Base-by-base conservation (phyloP, 2,329 filamentous ascomycete species). In the Phyllosticta citrichinensis region DNA sequence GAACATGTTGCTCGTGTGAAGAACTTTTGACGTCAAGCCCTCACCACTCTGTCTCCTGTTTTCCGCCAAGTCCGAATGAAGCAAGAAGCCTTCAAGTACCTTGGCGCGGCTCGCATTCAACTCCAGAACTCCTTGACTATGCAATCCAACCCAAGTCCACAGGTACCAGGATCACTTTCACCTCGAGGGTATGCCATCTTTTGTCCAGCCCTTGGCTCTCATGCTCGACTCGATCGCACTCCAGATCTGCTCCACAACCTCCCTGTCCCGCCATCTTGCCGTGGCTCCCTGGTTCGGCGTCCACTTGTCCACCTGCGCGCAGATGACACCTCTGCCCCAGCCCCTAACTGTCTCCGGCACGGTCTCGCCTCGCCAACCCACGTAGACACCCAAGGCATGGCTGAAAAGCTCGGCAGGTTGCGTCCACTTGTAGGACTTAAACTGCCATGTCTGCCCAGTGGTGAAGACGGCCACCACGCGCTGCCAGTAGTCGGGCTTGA, bases 401-500 rank as follows among this genome's bases (percentile, higher is more conserved):
- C 86, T 85, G 78, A 99, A 99, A 56, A 99, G 80, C 70, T 97
- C 94, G 14, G 86, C 82, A 0, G 94, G 89, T 61, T 88, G 87
- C 66, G 87, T 87, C 91, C 94, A 99, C 75, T 96, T 96, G 82
- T 99, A 99, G 66, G 86, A 89, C 77, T 97, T 96, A 78, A 99
- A 99, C 76, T 99, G 94, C 94, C 94, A 99, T 10, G 88, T 86
- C 77, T 99, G 94, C 35, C 94, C 94, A 0, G 94, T 99, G 0
- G 94, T 99, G 77, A 99, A 97, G 62, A 99, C 92, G 12, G 89
- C 94, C 1, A 97, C 94, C 6, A 99, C 88, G 57, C 92, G 87
- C 69, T 87, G 87, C 94, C 94, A 99, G 79, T 97, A 97, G 71
- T 97, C 92, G 0, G 94, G 94, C 74, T 96, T 96, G 82, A 99